These are phyloP conservation scores for Withania somnifera DNA, from an alignment of 305 asterid genomes.

Conservation along the genomic window DNA sequence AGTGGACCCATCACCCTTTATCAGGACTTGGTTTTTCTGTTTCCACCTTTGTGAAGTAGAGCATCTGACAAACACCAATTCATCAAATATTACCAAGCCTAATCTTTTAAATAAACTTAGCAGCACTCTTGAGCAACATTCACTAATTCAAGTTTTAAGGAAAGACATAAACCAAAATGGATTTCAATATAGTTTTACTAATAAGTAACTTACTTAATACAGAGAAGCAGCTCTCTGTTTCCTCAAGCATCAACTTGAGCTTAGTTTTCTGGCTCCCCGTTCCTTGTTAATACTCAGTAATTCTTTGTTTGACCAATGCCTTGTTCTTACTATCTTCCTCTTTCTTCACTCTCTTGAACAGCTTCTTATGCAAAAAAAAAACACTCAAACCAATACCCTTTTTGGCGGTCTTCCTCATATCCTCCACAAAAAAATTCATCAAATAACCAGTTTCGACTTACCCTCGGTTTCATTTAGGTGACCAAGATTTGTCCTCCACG, in stretches of 20 bases:
- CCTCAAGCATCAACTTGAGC: neutral
- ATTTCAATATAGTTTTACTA: neutral
- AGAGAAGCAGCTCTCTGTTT: neutral
- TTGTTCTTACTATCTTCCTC: neutral
- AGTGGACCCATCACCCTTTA: neutral
- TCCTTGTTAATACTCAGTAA: neutral
- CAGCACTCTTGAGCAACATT: neutral
- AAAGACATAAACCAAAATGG: neutral
- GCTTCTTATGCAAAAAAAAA: constrained; percentile 1
- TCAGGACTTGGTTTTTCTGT: neutral
- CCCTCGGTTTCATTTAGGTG: neutral
- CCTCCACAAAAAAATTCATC: neutral
- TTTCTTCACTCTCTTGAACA: neutral
- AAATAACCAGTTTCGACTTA: neutral
- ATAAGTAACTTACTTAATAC: neutral
- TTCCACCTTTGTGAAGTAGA: neutral
- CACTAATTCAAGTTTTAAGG: neutral
- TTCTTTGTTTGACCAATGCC: neutral
- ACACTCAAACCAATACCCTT: neutral
- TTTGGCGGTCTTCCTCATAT: neutral
- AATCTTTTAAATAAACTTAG: neutral
- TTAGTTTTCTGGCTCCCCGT: neutral
- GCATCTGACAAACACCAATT: neutral
- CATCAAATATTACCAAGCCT: neutral
- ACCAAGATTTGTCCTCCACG: neutral